Evolutionary conservation across 306 rosid species (phyloP).

Genomic region (Erythrophleum fordii): DNA sequence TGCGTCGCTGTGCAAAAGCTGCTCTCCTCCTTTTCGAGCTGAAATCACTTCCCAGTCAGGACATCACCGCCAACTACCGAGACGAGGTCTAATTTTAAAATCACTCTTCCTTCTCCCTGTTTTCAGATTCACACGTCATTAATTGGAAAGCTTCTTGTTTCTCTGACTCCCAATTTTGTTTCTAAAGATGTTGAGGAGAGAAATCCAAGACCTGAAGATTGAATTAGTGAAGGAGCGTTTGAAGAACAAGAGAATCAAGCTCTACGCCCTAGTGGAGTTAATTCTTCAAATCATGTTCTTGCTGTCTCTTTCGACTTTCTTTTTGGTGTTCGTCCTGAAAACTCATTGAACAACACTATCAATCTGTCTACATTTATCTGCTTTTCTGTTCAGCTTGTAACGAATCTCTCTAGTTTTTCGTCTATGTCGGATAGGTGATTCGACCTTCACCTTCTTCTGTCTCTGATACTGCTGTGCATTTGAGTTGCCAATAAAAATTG

Average conservation of each 20-base stretch:
- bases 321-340: slow-evolving; percentile 38
- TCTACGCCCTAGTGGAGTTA: slow-evolving; percentile 49
- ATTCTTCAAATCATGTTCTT: slow-evolving; percentile 49
- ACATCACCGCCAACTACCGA: slow-evolving; percentile 5
- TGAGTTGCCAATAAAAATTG: not conserved
- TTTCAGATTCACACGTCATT: not conserved
- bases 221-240: slow-evolving; percentile 50
- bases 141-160: not conserved
- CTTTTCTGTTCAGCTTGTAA: not conserved
- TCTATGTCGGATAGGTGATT: not conserved
- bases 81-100: slow-evolving; percentile 21
- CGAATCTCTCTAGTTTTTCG: not conserved
- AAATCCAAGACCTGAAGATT: slow-evolving; percentile 55
- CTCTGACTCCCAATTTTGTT: slow-evolving; percentile 21
- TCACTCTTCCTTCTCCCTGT: not conserved
- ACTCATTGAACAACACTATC: slow-evolving; percentile 15
- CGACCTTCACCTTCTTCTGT: not conserved
- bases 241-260: slow-evolving; percentile 57
- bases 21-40: slow-evolving; percentile 55
- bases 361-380: not conserved
- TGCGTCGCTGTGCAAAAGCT: slow-evolving; percentile 63
- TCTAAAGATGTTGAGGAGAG: slow-evolving; percentile 47
- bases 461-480: not conserved
- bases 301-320: slow-evolving; percentile 45
- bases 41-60: slow-evolving; percentile 42